A percentile compares a stretch with the other conserved stretches of the same genome.
Evolutionary conservation across 176 grass and related monocot genomes (phyloP).

Genomic region (Oropetium thomaeum): DNA sequence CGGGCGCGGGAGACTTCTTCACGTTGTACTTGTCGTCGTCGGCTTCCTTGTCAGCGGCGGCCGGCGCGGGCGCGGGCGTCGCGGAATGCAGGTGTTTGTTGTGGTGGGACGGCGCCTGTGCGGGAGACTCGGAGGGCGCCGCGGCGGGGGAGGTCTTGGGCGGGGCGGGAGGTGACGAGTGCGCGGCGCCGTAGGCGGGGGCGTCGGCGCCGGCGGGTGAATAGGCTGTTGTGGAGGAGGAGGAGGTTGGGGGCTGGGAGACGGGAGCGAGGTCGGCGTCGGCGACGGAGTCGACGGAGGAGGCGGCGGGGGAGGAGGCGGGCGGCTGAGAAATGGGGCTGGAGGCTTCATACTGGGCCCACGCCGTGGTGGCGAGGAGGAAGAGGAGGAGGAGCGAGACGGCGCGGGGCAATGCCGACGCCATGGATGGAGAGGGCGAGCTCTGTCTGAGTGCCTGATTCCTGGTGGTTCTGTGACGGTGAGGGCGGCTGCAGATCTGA

Average conservation of each 20-base stretch:
- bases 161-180: constrained; percentile 6
- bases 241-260: constrained; percentile 2
- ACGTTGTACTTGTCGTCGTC: background rate
- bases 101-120: background rate
- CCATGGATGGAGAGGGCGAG: constrained; percentile 16
- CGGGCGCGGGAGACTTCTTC: constrained; percentile 15
- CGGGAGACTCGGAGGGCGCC: background rate
- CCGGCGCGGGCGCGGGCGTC: background rate
- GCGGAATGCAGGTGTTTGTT: background rate
- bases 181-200: background rate
- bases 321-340: background rate
- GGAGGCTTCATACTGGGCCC: background rate
- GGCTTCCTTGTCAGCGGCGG: background rate
- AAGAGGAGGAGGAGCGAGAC: background rate
- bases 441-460: too few species aligned
- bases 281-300: background rate
- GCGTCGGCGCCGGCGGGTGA: background rate
- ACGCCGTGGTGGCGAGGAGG: constrained; percentile 11
- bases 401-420: constrained; percentile 12
- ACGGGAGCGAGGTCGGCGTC: background rate
- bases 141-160: background rate
- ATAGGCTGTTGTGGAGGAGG: background rate
- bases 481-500: constrained; percentile 14
- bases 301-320: background rate
- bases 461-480: background rate